Evolutionary conservation across 345 rosid genomes (phyloP), one percentile per base, ranked within the genome.

Genomic region (Salix brachista): DNA sequence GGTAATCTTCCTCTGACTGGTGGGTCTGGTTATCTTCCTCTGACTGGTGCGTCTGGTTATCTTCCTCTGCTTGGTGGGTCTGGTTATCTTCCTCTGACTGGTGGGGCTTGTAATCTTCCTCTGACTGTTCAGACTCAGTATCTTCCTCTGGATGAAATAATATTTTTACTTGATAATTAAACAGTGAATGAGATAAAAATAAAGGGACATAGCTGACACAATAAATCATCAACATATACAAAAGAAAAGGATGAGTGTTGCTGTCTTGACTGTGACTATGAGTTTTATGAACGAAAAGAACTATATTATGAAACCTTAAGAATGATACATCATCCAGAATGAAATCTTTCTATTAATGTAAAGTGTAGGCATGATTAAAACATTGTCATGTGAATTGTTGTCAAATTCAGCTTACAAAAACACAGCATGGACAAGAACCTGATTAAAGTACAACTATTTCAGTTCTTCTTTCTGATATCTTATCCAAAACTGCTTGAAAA

Each of bases 101-200:
- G 21, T 30, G 41, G 21, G 34, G n/a, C 21, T 37, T 12, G 25
- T 64, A 54, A 16, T 70, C 69, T 77, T 61, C 80, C 65, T 76
- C 58, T 17, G 78, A 26, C 6, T 86, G 84, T 14, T 30, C 39
- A 36, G 88, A 90, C 72, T 87, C 85, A 50, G n/a, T 23, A 69
- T 77, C 80, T 36, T 67, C 81, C 60, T 70, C 84, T 82, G 76
- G 60, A 19, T 19, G 32, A 73, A 69, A 68, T 42, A n/a, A 52
- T 30, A 12, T 25, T 23, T 60, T 36, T 5, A 61, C 17, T 66
- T 23, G 8, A 73, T 41, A 25, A 48, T 34, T 30, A 5, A 32
- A 28, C 4, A 65, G 12, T 58, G 28, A 58, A n/a, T 25, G 11
- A 25, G 62, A 58, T 58, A 58, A 58, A 10, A n/a, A n/a, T 13